Evolutionary conservation across 148 eudicot species (phyloP), one percentile per base, ranked within the genome.

Genomic region (Camellia granthamiana): DNA sequence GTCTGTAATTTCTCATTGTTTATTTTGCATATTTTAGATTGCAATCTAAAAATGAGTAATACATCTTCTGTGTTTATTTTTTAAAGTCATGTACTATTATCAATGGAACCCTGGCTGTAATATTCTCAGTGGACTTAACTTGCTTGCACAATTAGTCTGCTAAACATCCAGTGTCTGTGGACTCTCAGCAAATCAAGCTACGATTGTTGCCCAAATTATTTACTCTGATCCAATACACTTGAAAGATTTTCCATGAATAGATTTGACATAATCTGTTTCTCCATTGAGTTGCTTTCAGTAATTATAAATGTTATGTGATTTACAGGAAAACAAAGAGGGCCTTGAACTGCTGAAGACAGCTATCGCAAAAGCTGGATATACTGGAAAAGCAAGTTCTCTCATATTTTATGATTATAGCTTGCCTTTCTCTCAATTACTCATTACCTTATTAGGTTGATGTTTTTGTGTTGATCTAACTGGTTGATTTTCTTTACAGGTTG

Each of bases 341-440:
- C 96, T 95, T 86, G 98, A 93, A 84, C 83, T 95, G 86, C 91
- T 91, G 19, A 95, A 91, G 95, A 91, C 91, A 56, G 97, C 98
- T 72, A 93, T 93, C 75, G 97, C 85, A 59, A 93, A 93, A 76
- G 96, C 98, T 76, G 97, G 98, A 56, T 93, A 95, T 88, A 95
- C 98, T 2, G 97, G 90, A 85, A 92, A 95, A 61, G 98, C 88
- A 77, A 87, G 69, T 47, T 69, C 8, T 59, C 44, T 46, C 18
- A 23, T 75, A 10, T 68, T 47, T 75, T n/a, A 75, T 60, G 68
- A 60, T 5, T 8, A 44, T 14, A 68, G 60, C 38, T 84, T 77
- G 16, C 1, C 52, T 10, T n/a, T 72, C 21, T 67, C 2, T 77
- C 71, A 16, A 9, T 74, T 68, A 10, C n/a, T 10, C 7, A 15